phyloP scores from a whole-genome alignment of 2,329 filamentous ascomycete genomes.

The Calonectria pteridis region DNA sequence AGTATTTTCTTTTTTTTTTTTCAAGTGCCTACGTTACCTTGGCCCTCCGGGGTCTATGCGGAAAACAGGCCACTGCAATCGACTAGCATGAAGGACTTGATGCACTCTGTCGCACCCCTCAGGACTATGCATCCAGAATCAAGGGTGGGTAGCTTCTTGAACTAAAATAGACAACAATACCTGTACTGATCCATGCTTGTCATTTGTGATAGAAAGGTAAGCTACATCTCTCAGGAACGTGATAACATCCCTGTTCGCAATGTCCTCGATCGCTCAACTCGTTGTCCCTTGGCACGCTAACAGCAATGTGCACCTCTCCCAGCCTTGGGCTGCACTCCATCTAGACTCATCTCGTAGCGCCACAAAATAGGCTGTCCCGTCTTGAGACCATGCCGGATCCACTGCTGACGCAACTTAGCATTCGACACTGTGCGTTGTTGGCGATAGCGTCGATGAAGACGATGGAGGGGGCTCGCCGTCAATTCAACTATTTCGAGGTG shows the following conservation, averaged over 20 bases:
- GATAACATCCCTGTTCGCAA: background rate
- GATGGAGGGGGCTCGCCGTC: background rate
- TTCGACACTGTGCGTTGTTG: background rate
- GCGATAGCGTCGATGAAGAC: background rate
- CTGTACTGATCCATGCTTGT: background rate
- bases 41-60: background rate
- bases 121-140: too few species aligned
- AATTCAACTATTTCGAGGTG: background rate
- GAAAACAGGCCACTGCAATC: background rate
- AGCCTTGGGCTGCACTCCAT: background rate
- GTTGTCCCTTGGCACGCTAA: background rate
- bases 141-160: background rate
- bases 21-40: background rate
- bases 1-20: background rate
- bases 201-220: background rate
- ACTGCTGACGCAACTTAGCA: background rate
- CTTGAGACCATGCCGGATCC: background rate
- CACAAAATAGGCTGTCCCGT: background rate
- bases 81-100: background rate
- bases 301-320: background rate
- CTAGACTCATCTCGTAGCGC: background rate
- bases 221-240: too few species aligned
- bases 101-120: background rate
- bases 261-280: background rate
- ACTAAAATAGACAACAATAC: background rate